Base-by-base conservation (phyloP, 2,329 filamentous ascomycete species). In the Ophiocordyceps australis region DNA sequence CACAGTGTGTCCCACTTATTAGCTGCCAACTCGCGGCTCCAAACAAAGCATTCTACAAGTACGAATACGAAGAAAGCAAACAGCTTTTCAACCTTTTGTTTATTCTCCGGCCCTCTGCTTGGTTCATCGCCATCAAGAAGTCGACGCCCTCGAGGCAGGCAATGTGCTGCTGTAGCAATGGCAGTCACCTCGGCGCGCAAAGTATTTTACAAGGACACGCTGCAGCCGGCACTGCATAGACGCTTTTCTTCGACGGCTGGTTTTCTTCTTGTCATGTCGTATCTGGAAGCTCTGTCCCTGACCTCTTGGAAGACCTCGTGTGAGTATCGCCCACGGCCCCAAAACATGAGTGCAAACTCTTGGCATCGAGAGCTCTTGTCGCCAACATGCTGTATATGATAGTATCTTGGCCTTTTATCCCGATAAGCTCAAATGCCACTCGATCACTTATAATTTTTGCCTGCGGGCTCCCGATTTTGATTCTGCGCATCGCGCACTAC, bases 321-420 rank as follows among this genome's bases (percentile, higher is more conserved):
- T 83, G n/a, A n/a, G n/a, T n/a, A n/a, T n/a, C n/a, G n/a, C n/a
- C n/a, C n/a, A n/a, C n/a, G n/a, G n/a, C n/a, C n/a, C n/a, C n/a
- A n/a, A n/a, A n/a, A n/a, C n/a, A n/a, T n/a, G n/a, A n/a, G n/a
- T n/a, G n/a, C n/a, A n/a, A n/a, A n/a, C n/a, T n/a, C n/a, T n/a
- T n/a, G n/a, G n/a, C n/a, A n/a, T n/a, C n/a, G n/a, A n/a, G n/a
- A n/a, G n/a, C n/a, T n/a, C n/a, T n/a, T n/a, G n/a, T n/a, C n/a
- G n/a, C n/a, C n/a, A n/a, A n/a, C n/a, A n/a, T n/a, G n/a, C n/a
- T n/a, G n/a, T n/a, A n/a, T n/a, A n/a, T n/a, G n/a, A n/a, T n/a
- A 86, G 80, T 71, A 26, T 55, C 93, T 32, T 93, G 82, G 83
- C 60, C 73, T 39, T 86, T 80, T 77, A 82, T 92, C 37, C 83